Base-by-base conservation (phyloP, 2,329 filamentous ascomycete species). In the Aspergillus piperis region DNA sequence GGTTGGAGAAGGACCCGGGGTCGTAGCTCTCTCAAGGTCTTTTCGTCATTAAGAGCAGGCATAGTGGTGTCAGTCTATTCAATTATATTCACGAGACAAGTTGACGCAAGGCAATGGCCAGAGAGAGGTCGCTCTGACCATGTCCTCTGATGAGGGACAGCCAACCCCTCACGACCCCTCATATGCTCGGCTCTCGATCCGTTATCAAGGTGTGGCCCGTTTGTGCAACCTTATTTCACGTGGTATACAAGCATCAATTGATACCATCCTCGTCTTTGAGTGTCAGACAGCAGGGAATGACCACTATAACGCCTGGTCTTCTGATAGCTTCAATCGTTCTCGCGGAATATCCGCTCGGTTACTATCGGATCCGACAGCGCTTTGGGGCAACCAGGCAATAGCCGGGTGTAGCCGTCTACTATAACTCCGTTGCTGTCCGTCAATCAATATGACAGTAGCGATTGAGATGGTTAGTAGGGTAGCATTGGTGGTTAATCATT, bases 1-100 rank as follows among this genome's bases (percentile, higher is more conserved):
- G 77, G 77, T 51, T 78, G 75, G 6, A 56, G 23, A 39, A 71
- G 59, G 7, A 61, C 54, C n/a, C 48, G 64, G 19, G 67, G 67
- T 47, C 61, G 66, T 27, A 72, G 66, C 8, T 64, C 61, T 56
- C 72, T 70, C 51, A 77, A 63, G 41, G 27, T 30, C 10, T 55
- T 21, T 44, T 55, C 53, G 39, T 65, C 62, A 44, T 64, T 62
- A 39, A 69, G 47, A 48, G 59, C 51, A 11, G 59, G 51, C 62
- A 64, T 65, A 48, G 15, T 48, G 39, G 8, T 11, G 19, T 19
- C n/a, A n/a, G 39, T 8, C 4, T n/a, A 10, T 21, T 8, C 25
- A 3, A 32, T 6, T 11, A 2, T 21, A 30, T 19, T 5, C 10
- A 32, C 8, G 5, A 30, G 30, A 3, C 5, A 27, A 17, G 8